These are phyloP conservation scores for Kickxella alabastrina DNA, from an alignment of 192 early-diverging fungal genomes.

Conservation along the genomic window DNA sequence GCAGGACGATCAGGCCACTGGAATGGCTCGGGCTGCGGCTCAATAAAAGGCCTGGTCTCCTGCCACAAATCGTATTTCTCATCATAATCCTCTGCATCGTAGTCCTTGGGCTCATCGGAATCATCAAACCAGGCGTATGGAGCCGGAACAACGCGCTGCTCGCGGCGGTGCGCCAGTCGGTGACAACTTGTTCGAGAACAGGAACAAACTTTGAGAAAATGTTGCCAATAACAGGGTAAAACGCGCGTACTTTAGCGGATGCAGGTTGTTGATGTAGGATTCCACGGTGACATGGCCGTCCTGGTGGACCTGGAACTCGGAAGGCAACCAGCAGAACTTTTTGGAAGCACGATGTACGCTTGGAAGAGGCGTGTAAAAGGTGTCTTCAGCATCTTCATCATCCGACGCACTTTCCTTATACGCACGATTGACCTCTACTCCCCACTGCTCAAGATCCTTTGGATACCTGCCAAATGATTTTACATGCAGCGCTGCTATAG, in stretches of 20 bases:
- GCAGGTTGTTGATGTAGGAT: constrained; percentile 68
- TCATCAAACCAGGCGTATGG: not conserved
- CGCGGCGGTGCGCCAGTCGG: not conserved
- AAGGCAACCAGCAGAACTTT: constrained; percentile 56
- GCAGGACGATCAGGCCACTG: not conserved
- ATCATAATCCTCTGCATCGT: not conserved
- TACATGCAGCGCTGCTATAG: not conserved
- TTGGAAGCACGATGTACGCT: not conserved
- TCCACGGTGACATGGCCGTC: constrained; percentile 36
- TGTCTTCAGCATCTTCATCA: not conserved
- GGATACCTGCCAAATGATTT: not conserved
- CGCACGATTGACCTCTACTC: not conserved
- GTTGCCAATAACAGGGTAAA: constrained; percentile 31
- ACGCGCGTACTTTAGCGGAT: constrained; percentile 43
- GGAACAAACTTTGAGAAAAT: constrained; percentile 51
- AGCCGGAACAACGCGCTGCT: not conserved
- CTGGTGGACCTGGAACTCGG: constrained; percentile 48
- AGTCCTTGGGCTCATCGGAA: not conserved
- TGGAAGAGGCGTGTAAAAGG: no score
- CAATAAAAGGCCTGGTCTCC: not conserved
- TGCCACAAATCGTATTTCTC: constrained; percentile 7
- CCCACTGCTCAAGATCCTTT: not conserved
- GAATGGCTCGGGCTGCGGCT: constrained; percentile 14
- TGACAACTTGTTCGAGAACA: constrained; percentile 53
- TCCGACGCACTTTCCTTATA: not conserved